A percentile compares a stretch with the other conserved stretches of the same genome.
These are phyloP conservation scores for Chlamydomonas asymmetrica DNA, from an alignment of 139 green algal species.

Conservation along the genomic window DNA sequence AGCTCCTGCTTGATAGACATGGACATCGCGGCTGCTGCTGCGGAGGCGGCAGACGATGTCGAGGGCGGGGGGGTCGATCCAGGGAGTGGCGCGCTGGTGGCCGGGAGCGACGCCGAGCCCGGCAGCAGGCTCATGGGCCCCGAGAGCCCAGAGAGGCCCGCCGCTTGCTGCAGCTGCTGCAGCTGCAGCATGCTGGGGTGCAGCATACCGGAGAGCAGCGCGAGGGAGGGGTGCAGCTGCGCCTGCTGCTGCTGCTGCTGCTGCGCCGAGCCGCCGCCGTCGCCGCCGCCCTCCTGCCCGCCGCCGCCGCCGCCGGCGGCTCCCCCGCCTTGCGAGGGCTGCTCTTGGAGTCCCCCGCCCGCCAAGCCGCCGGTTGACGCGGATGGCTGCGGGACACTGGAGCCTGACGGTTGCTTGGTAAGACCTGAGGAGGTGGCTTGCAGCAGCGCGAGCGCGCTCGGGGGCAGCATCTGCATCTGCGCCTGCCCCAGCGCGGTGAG, in stretches of 20 bases:
- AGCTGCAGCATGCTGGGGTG: constrained; percentile 6
- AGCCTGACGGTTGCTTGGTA: too few relatives aligned
- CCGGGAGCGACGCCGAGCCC: not conserved
- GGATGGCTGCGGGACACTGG: too few relatives aligned
- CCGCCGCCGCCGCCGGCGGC: too few relatives aligned
- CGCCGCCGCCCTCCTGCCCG: too few relatives aligned
- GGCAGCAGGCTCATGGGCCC: not conserved
- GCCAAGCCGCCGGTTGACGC: too few relatives aligned
- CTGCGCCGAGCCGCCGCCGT: not conserved
- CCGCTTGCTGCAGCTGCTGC: not conserved
- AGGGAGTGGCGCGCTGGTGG: not conserved
- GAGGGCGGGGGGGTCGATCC: not conserved
- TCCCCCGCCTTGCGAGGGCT: too few relatives aligned
- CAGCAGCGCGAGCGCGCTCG: too few relatives aligned
- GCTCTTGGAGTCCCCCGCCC: too few relatives aligned
- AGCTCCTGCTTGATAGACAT: not conserved
- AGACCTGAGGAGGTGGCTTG: too few relatives aligned
- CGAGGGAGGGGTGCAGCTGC: not conserved
- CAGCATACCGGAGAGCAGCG: not conserved
- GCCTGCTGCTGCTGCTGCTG: constrained; percentile 10
- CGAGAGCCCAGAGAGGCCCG: not conserved
- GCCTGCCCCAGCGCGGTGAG: too few relatives aligned
- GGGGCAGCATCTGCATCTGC: not conserved
- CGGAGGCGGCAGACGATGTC: not conserved
- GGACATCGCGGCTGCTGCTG: not conserved